Conservation (phyloP, 345 rosid genomes). For the Lepidium didymum region DNA sequence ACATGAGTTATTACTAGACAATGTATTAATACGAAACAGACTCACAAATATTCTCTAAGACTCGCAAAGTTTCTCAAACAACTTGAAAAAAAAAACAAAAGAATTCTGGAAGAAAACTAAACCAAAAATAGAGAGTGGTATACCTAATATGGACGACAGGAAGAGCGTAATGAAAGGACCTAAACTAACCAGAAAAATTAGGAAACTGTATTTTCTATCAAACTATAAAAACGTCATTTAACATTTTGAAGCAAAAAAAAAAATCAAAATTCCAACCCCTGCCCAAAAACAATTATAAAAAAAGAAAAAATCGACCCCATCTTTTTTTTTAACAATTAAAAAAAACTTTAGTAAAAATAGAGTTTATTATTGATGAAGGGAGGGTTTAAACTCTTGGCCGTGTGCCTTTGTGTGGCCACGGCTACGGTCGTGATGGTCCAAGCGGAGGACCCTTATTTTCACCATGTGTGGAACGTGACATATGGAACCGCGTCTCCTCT, state of each 20-base stretch:
- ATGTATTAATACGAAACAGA: neutral
- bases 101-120: neutral
- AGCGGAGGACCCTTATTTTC: slow-evolving; percentile 68
- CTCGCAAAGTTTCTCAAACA: neutral
- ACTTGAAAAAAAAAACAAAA: no score
- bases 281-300: neutral
- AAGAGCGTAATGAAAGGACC: slow-evolving; percentile 26
- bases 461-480: slow-evolving; percentile 65
- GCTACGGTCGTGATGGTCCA: slow-evolving; percentile 25
- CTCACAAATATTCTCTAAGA: neutral
- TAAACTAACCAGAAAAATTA: slow-evolving; percentile 15
- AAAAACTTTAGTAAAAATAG: neutral
- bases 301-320: neutral
- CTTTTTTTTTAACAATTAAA: neutral
- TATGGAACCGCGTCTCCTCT: slow-evolving; percentile 72
- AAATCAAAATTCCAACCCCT: neutral
- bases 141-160: slow-evolving; percentile 27
- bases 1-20: neutral
- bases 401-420: slow-evolving; percentile 28
- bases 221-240: slow-evolving; percentile 21
- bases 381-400: slow-evolving; percentile 22
- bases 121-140: slow-evolving; percentile 22
- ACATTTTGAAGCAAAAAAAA: neutral
- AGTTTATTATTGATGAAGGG: slow-evolving; percentile 18
- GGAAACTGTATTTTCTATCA: neutral